Evolutionary conservation across 1,139 yeast species (phyloP), one percentile per base, ranked within the genome.

Genomic region (Hemisphaericaspora subhashii): DNA sequence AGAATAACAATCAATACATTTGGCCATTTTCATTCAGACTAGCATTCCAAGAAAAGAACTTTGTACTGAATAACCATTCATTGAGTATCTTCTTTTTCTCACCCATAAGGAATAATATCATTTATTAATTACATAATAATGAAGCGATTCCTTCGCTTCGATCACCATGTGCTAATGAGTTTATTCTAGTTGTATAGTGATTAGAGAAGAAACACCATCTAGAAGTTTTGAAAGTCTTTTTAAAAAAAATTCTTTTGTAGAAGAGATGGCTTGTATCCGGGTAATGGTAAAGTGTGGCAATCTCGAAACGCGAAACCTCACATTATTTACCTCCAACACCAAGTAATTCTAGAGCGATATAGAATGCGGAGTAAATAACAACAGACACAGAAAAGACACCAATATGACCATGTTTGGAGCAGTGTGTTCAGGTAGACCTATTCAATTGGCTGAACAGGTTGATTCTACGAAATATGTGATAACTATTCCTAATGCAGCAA

Each of bases 391-490:
- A 30, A 11, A 30, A 30, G 9, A 10, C n/a, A 8, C 3, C 25
- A 18, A 13, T 10, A 43, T 44, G 45, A 38, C 11, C 25, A 23
- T 23, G 43, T 77, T 77, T 55, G 83, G 79, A 12, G 77, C 78
- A 8, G 76, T 77, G 22, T 75, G 81, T 57, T 75, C 80, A 26
- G 81, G 81, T 28, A 65, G 81, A 53, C 79, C 81, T 34, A 64
- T 77, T 30, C 77, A 74, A 45, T 50, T 75, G 41, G 81, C 81
- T 2, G 66, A 72, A 46, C 90, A 82, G 51, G 80, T 85, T 8
- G 89, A 81, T 35, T 67, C 73, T 17, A 74, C 73, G 45, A 81
- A 83, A 51, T 84, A 74, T 51, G 83, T 82, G n/a, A 69, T 82
- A 39, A 67, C 66, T 34, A 72, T 84, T 5, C 73, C 75, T 40